These are phyloP conservation scores for Septoria linicola DNA, from an alignment of 2,329 filamentous ascomycete genomes.

Conservation along the genomic window DNA sequence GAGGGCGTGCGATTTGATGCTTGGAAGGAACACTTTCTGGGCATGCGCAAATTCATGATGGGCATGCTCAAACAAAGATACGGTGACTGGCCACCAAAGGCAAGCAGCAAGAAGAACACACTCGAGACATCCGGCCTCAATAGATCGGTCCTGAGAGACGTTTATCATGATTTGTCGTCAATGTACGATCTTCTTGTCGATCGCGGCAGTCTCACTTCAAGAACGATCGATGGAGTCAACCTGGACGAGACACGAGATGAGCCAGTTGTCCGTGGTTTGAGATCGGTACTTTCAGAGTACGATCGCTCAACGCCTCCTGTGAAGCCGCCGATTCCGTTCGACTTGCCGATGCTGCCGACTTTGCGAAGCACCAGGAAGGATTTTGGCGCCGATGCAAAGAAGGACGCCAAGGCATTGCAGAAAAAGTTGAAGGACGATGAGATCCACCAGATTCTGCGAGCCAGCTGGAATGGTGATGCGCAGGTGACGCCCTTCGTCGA, in stretches of 20 bases:
- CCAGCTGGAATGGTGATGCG: conserved; percentile 76
- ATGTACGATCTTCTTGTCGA: conserved; percentile 89
- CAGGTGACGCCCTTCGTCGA: conserved; percentile 62
- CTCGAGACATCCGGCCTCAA: conserved; percentile 86
- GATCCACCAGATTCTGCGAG: conserved; percentile 71
- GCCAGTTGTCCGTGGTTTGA: conserved; percentile 66
- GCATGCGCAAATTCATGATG: conserved; percentile 71
- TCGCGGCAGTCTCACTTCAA: conserved; percentile 71
- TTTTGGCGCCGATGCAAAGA: conserved; percentile 67
- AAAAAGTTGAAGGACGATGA: conserved; percentile 77
- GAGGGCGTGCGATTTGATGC: conserved; percentile 74
- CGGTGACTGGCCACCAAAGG: conserved; percentile 86
- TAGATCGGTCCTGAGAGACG: conserved; percentile 71
- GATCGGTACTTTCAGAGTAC: conserved; percentile 80
- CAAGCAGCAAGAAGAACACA: conserved; percentile 85
- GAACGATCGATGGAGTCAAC: conserved; percentile 68
- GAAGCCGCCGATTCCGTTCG: conserved; percentile 85
- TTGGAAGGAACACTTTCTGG: conserved; percentile 74
- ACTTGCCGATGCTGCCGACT: conserved; percentile 74
- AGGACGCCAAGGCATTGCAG: conserved; percentile 68
- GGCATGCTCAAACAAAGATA: conserved; percentile 67
- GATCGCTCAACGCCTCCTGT: conserved; percentile 87
- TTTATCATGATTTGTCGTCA: conserved; percentile 82
- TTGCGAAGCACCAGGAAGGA: conserved; percentile 65
- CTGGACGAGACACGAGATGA: conserved; percentile 56